Percentiles rank a stretch among this genome's conserved stretches.
Evolutionary conservation across 306 rosid species (phyloP).

Genomic region (Glycyrrhiza uralensis): DNA sequence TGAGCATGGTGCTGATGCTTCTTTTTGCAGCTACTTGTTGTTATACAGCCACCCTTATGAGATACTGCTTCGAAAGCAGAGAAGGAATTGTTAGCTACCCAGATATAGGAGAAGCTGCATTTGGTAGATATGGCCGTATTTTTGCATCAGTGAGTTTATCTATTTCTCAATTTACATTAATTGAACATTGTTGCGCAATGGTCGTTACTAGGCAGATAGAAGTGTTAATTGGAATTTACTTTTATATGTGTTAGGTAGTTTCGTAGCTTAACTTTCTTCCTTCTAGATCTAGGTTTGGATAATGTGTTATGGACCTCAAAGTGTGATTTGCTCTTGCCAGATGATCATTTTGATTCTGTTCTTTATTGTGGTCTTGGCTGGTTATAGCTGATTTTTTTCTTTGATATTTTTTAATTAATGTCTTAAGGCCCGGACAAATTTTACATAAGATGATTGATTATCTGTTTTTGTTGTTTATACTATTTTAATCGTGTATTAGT

Average conservation of each 20-base stretch:
- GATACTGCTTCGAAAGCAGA: constrained; percentile 61
- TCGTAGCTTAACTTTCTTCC: not conserved
- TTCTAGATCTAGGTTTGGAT: not conserved
- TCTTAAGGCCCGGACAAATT: not conserved
- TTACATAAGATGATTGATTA: not conserved
- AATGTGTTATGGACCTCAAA: not conserved
- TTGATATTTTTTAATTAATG: not conserved
- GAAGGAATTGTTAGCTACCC: constrained; percentile 63
- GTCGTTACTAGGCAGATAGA: not conserved
- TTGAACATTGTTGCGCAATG: not conserved
- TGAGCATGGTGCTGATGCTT: constrained; percentile 54
- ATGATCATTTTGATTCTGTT: not conserved
- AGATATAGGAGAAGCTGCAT: constrained; percentile 89
- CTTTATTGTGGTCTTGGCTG: not conserved
- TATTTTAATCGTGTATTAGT: not conserved
- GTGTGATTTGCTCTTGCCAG: not conserved
- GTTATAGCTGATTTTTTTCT: not conserved
- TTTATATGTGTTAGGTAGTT: not conserved
- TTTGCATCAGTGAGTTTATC: constrained; percentile 58
- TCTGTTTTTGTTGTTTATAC: not conserved
- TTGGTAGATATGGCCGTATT: constrained; percentile 71
- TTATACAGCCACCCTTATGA: constrained; percentile 78
- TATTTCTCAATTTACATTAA: constrained; percentile 4
- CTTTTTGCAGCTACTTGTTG: constrained; percentile 66
- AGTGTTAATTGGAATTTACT: not conserved